phyloP scores from a whole-genome alignment of 805 yeast species.

The Saccharomycopsis synnaedendra region DNA sequence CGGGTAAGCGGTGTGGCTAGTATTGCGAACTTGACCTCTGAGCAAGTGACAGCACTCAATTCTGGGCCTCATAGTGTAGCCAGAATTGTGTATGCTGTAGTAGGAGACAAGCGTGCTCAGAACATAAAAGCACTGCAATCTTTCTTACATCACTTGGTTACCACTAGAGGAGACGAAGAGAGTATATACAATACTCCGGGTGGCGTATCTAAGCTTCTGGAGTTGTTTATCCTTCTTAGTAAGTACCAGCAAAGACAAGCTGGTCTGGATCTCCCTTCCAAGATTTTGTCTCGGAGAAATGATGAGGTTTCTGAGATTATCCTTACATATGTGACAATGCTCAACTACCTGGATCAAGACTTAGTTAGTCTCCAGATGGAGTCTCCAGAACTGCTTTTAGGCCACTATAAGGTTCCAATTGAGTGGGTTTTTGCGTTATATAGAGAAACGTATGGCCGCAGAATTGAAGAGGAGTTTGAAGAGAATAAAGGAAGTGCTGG shows the following conservation, averaged over 20 bases:
- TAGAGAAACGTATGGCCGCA: conserved; percentile 35
- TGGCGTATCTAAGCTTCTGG: conserved; percentile 22
- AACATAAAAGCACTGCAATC: conserved; percentile 31
- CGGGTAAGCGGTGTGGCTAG: conserved; percentile 75
- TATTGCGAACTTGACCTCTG: conserved; percentile 51
- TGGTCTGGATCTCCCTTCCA: conserved; percentile 30
- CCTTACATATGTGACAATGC: conserved; percentile 49
- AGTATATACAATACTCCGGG: neutral
- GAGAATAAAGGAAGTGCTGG: neutral
- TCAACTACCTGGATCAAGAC: conserved; percentile 33
- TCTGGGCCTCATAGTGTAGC: conserved; percentile 46
- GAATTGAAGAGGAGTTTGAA: conserved; percentile 19
- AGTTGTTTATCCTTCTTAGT: conserved; percentile 55
- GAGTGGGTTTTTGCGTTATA: conserved; percentile 72
- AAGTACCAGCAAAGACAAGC: conserved; percentile 32
- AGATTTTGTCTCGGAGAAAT: conserved; percentile 55
- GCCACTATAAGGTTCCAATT: conserved; percentile 34
- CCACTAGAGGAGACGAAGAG: neutral
- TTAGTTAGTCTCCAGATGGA: conserved; percentile 27
- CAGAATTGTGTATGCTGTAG: conserved; percentile 40
- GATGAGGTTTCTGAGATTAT: conserved; percentile 66
- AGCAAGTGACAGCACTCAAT: conserved; percentile 55
- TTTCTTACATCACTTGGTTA: conserved; percentile 29
- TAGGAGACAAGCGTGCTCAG: conserved; percentile 25
- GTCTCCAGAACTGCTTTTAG: conserved; percentile 30